Base-by-base conservation (phyloP, 192 early-diverging fungal genomes). In the Phycomyces nitens region DNA sequence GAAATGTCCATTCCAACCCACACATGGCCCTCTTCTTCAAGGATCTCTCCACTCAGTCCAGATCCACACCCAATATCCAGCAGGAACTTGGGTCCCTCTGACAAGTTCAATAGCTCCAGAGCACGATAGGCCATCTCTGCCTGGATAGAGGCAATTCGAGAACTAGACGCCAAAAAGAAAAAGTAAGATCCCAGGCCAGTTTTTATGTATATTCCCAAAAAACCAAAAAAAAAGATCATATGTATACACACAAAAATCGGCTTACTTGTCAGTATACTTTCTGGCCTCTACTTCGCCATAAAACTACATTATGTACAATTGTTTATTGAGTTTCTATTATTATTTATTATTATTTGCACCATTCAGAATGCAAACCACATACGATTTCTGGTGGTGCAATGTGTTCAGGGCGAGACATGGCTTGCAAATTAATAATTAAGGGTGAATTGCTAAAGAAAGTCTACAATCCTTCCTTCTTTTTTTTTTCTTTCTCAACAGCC, bases 1-100 rank as follows among this genome's bases (percentile, higher is more conserved):
- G 93, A 89, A 66, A 99, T 94, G 71, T 99, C 97, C 79, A 98
- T 81, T 15, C 97, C 97, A 34, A 95, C 92, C 97, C 97, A 99
- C 38, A 90, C 64, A 66, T 99, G 96, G n/a, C 92, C 94, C 49
- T 92, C 88, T 60, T 97, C 97, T 27, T 94, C 92, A 42, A 99
- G 71, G 38, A 96, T 91, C 71, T 99, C 95, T 6, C 94, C 94
- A 77, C 87, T 90, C 60, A 99, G 81, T 21, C 97, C 97, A 10
- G 94, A 96, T 71, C 96, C 97, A 72, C 97, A 98, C 24, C 97
- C 95, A 71, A 99, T 95, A 75, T 99, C 97, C 22, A 99, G 83
- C 50, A 99, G 69, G 53, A 82, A 92, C 56, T 83, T 84, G 1
- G 89, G 65, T 64, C 91, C 90, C 6, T 85, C 82, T 14, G 88